Conservation (phyloP, 768 basidiomycete genomes). For the Crassisporium funariophilum region DNA sequence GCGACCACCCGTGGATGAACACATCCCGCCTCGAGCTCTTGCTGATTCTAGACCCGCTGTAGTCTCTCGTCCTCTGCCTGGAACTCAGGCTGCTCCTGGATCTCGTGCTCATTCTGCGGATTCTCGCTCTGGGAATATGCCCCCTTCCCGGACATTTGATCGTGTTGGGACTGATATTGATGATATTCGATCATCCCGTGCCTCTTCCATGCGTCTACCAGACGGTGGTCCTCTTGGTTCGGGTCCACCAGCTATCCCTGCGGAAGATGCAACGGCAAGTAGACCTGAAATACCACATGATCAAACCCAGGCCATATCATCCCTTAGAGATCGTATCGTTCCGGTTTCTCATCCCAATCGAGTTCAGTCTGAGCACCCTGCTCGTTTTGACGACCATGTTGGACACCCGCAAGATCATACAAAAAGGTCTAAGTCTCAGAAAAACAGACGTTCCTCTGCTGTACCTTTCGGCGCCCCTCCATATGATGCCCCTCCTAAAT, state of each 20-base stretch:
- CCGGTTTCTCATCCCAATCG: not conserved
- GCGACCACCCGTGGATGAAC: slow-evolving; percentile 8
- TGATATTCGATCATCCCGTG: slow-evolving; percentile 16
- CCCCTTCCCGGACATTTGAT: slow-evolving; percentile 5
- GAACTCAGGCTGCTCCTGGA: slow-evolving; percentile 5
- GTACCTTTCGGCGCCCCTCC: slow-evolving; percentile 11
- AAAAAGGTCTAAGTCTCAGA: slow-evolving; percentile 16
- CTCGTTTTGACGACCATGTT: slow-evolving; percentile 4
- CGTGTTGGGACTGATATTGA: slow-evolving; percentile 11
- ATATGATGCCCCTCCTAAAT: slow-evolving; percentile 8
- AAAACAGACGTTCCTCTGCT: slow-evolving; percentile 2
- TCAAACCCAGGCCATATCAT: slow-evolving; percentile 2
- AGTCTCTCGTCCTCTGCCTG: slow-evolving; percentile 10
- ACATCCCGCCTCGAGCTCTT: slow-evolving; percentile 15
- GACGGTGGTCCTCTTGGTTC: slow-evolving; percentile 12
- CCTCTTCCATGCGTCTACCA: slow-evolving; percentile 15
- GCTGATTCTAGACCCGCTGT: slow-evolving; percentile 12
- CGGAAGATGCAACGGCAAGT: slow-evolving; percentile 4
- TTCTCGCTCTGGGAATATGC: slow-evolving; percentile 5
- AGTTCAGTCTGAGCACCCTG: not conserved
- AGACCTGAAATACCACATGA: slow-evolving; percentile 18
- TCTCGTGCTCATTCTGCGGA: not conserved
- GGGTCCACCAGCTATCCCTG: slow-evolving; percentile 8
- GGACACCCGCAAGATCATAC: slow-evolving; percentile 9
- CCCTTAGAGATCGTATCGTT: not conserved